Evolutionary conservation across 164 flowering plant genomes (phyloP).

Genomic region (Vitis riparia): DNA sequence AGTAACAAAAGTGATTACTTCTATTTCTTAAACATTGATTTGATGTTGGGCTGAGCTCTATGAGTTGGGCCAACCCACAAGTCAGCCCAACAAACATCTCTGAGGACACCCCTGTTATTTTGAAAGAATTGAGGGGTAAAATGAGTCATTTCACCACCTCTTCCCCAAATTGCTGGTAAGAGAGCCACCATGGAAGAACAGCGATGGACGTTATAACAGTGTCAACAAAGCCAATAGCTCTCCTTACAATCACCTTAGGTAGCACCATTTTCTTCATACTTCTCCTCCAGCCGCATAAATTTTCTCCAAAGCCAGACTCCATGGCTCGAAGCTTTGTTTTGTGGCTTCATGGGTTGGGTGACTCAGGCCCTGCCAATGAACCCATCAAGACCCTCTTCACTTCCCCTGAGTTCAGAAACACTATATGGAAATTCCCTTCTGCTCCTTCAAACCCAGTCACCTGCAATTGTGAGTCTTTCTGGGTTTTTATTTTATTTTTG

Average conservation of each 20-base stretch:
- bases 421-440: slow-evolving; percentile 91
- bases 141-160: neutral
- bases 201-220: slow-evolving; percentile 2
- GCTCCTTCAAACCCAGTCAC: slow-evolving; percentile 82
- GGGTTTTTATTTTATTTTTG: no score
- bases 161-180: neutral
- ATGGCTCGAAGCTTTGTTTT: slow-evolving; percentile 56
- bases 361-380: slow-evolving; percentile 87
- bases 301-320: slow-evolving; percentile 4
- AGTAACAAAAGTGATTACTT: no score
- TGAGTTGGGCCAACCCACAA: no score
- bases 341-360: slow-evolving; percentile 82
- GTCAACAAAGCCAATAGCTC: slow-evolving; percentile 22
- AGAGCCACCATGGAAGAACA: neutral
- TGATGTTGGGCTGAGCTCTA: no score
- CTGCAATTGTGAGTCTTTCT: slow-evolving; percentile 62
- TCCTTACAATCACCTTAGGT: slow-evolving; percentile 26
- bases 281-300: slow-evolving; percentile 15
- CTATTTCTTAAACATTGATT: no score
- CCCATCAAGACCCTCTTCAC: slow-evolving; percentile 85
- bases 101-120: no score
- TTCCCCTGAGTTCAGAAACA: slow-evolving; percentile 63
- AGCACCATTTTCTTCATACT: slow-evolving; percentile 26
- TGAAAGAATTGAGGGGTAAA: neutral
- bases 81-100: no score